A percentile compares a stretch with the other conserved stretches of the same genome.
Conservation (phyloP, 108 stramenopile species). For the Nitzschia sp. region DNA sequence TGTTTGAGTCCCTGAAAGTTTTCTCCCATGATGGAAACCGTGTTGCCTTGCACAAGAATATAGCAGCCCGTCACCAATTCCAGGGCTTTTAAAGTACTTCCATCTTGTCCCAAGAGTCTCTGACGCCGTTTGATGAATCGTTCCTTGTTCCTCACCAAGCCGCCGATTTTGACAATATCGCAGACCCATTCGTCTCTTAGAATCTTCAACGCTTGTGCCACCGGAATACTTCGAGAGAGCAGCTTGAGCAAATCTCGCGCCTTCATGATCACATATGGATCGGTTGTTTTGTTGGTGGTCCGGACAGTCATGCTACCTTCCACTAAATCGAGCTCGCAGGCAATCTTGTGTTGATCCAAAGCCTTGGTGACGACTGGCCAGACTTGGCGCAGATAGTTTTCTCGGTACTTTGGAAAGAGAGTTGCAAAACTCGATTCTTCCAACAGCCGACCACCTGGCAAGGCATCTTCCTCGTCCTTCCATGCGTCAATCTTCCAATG, state of each 20-base stretch:
- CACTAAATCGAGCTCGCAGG: slow-evolving; percentile 86
- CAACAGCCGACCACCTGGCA: slow-evolving; percentile 84
- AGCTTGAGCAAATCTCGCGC: slow-evolving; percentile 97
- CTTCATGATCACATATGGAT: slow-evolving; percentile 97
- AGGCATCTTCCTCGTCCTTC: slow-evolving; percentile 58
- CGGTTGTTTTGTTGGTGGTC: slow-evolving; percentile 92
- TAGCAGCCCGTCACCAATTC: slow-evolving; percentile 98
- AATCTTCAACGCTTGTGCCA: slow-evolving; percentile 92
- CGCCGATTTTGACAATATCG: slow-evolving; percentile 99
- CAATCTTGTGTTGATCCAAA: slow-evolving; percentile 76
- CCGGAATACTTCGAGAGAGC: slow-evolving; percentile 90
- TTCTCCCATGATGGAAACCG: slow-evolving; percentile 91
- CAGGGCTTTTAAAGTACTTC: slow-evolving; percentile 96
- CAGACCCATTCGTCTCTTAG: slow-evolving; percentile 94
- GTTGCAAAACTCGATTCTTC: slow-evolving; percentile 99
- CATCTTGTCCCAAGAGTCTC: slow-evolving; percentile 96
- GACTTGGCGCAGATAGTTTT: slow-evolving; percentile 96
- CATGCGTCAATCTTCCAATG: slow-evolving; percentile 92
- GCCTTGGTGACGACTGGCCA: slow-evolving; percentile 96
- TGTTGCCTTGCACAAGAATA: slow-evolving; percentile 98
- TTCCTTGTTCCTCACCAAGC: slow-evolving; percentile 97
- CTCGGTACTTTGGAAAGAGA: slow-evolving; percentile 98
- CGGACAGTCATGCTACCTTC: slow-evolving; percentile 99
- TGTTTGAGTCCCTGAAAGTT: slow-evolving; percentile 88
- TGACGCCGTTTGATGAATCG: slow-evolving; percentile 98